Percentiles rank a stretch among this genome's conserved stretches.
Evolutionary conservation across 2,329 filamentous ascomycete genomes (phyloP).

Genomic region (Paecilomyces sp.): DNA sequence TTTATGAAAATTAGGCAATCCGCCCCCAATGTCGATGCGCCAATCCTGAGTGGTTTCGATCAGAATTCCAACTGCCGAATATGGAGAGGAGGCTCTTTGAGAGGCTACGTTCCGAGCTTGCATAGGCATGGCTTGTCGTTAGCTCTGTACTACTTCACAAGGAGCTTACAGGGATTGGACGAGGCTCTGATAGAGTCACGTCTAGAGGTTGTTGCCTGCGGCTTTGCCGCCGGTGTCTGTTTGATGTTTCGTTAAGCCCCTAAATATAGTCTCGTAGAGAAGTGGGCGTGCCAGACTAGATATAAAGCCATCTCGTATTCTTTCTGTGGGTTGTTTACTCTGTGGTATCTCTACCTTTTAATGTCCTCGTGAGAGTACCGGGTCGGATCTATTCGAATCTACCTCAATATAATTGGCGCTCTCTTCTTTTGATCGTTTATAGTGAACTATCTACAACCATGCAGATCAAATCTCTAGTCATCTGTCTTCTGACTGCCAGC

Average conservation of each 20-base stretch:
- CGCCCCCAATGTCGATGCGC: too few species aligned
- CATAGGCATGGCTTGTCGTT: neutral
- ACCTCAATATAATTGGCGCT: neutral
- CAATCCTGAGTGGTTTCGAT: neutral
- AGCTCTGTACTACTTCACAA: neutral
- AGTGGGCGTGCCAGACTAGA: neutral
- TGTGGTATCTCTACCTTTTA: neutral
- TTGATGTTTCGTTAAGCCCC: neutral
- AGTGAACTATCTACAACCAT: neutral
- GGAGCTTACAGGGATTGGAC: neutral
- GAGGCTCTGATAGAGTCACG: neutral
- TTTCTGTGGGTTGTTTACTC: neutral
- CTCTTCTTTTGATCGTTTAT: neutral
- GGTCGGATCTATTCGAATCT: neutral
- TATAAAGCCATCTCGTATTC: neutral
- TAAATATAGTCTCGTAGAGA: neutral
- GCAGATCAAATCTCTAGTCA: neutral
- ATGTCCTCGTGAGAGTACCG: neutral
- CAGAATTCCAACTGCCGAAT: neutral
- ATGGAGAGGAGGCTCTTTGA: neutral
- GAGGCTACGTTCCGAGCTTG: neutral
- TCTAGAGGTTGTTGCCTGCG: neutral
- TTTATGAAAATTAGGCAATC: too few species aligned
- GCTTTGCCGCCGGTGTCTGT: neutral
- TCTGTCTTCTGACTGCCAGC: neutral